Evolutionary conservation across 257 asterid species (phyloP).

Genomic region (Orobanche coerulescens): DNA sequence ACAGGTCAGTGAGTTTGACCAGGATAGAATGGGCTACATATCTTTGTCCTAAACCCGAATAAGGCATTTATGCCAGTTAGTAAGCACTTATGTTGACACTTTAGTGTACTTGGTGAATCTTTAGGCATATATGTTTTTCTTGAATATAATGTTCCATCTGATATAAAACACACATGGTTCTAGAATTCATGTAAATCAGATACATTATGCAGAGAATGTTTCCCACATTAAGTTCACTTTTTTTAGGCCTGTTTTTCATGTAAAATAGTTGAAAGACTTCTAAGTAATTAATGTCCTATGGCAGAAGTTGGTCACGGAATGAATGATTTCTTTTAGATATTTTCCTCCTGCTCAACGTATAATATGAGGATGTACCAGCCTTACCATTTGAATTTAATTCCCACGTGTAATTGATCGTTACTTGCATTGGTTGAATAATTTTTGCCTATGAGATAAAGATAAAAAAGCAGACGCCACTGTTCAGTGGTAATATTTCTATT

Average conservation of each 20-base stretch:
- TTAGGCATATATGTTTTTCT: not conserved
- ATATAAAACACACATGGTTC: not conserved
- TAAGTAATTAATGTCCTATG: not conserved
- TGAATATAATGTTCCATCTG: not conserved
- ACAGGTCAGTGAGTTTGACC: conserved; percentile 7
- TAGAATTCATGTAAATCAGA: not conserved
- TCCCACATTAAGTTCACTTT: not conserved
- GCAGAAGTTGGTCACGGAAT: not conserved
- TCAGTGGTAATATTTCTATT: not conserved
- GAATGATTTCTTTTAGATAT: not conserved
- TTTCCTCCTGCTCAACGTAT: not conserved
- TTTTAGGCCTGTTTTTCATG: no score
- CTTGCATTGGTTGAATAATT: not conserved
- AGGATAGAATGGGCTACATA: not conserved
- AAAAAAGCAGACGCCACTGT: not conserved
- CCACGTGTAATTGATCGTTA: not conserved
- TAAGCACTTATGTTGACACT: not conserved
- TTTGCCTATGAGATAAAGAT: not conserved
- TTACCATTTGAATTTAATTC: not conserved
- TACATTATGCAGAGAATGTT: not conserved
- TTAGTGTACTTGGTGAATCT: not conserved
- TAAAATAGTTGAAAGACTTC: no score
- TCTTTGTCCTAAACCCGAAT: not conserved
- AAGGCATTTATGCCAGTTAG: conserved; percentile 1
- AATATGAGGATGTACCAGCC: no score